Evolutionary conservation across 2,329 filamentous ascomycete species (phyloP).

Genomic region (Aspergillus sp.): DNA sequence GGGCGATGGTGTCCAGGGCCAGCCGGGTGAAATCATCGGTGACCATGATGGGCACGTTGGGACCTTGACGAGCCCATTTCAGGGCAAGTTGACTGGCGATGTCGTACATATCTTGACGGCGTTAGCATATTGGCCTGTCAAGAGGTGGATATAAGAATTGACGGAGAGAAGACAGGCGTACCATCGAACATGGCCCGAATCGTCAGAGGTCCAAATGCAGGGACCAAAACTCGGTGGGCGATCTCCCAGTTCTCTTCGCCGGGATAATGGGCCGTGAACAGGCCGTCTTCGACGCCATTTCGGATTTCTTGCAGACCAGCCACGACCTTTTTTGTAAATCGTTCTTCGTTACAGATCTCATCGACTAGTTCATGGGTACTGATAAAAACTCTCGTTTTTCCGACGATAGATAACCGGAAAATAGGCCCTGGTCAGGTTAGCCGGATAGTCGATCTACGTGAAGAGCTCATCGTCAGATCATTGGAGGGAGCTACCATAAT

Average conservation of each 20-base stretch:
- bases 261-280: conserved; percentile 59
- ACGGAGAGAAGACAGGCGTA: too few species aligned
- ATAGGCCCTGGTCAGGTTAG: conserved; percentile 51
- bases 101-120: conserved; percentile 39
- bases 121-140: neutral
- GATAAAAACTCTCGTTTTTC: conserved; percentile 48
- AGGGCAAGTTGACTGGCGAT: conserved; percentile 40
- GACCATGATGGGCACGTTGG: conserved; percentile 56
- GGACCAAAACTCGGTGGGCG: conserved; percentile 53
- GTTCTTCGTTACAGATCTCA: conserved; percentile 64
- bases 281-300: conserved; percentile 61
- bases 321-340: conserved; percentile 61
- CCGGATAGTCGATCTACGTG: conserved; percentile 3
- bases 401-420: conserved; percentile 55
- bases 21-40: conserved; percentile 71
- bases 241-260: conserved; percentile 62
- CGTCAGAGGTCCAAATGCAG: conserved; percentile 48
- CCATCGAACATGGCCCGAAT: conserved; percentile 46
- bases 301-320: conserved; percentile 56
- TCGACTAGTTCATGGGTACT: conserved; percentile 57
- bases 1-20: conserved; percentile 68
- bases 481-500: conserved; percentile 55
- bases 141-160: too few species aligned
- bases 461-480: neutral
- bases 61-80: conserved; percentile 52